Evolutionary conservation across 257 asterid species (phyloP).

Genomic region (Solanum pinnatisectum): DNA sequence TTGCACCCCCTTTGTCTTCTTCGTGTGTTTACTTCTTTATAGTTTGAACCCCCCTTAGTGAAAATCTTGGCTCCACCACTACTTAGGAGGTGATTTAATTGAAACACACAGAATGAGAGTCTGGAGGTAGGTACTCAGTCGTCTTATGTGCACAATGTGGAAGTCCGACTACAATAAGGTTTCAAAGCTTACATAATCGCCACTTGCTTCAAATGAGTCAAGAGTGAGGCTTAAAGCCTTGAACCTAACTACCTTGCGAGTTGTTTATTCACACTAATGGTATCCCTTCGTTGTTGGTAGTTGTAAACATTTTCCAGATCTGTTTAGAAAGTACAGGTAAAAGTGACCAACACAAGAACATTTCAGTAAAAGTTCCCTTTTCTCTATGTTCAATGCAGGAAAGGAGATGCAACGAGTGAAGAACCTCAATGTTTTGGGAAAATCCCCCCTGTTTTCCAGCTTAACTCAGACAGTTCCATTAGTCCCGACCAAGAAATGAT

Average conservation of each 20-base stretch:
- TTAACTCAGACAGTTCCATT: conserved; percentile 18
- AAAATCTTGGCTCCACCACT: background rate
- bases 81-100: background rate
- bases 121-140: background rate
- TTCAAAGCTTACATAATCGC: background rate
- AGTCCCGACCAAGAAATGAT: conserved; percentile 28
- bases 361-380: background rate
- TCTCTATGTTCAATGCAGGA: conserved; percentile 32
- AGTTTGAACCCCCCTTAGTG: background rate
- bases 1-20: background rate
- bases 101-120: background rate
- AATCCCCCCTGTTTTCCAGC: conserved; percentile 23
- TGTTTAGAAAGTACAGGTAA: background rate
- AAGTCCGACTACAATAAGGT: background rate
- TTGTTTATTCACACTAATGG: background rate
- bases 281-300: background rate
- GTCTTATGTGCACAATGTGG: background rate
- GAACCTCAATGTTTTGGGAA: conserved; percentile 46
- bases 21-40: background rate
- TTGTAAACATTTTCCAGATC: background rate
- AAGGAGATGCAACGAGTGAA: conserved; percentile 64
- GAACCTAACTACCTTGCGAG: background rate
- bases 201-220: background rate
- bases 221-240: background rate
- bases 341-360: background rate